Percentiles rank a stretch among this genome's conserved stretches.
Evolutionary conservation across 371 early-diverging fungal genomes (phyloP).

Genomic region (Smittium culicis): DNA sequence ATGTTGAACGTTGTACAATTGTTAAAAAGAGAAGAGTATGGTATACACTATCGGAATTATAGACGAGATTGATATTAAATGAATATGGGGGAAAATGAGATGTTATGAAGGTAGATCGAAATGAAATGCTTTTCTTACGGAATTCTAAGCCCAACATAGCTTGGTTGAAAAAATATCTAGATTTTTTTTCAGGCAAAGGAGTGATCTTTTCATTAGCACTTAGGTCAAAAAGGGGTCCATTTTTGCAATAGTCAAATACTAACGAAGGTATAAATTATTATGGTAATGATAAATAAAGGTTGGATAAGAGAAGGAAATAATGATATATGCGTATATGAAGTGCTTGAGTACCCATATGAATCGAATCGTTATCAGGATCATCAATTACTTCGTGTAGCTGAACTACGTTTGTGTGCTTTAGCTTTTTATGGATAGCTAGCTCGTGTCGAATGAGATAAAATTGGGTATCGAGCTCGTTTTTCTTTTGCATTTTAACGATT

Average conservation of each 20-base stretch:
- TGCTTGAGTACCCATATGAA: conserved; percentile 55
- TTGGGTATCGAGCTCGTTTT: conserved; percentile 37
- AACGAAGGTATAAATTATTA: no score
- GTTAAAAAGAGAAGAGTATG: no score
- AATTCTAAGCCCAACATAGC: conserved; percentile 91
- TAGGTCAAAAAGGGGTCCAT: conserved; percentile 26
- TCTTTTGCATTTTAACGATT: conserved; percentile 18
- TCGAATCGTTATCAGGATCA: conserved; percentile 60
- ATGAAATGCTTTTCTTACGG: conserved; percentile 18
- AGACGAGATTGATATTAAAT: no score
- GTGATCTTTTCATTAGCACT: conserved; percentile 10
- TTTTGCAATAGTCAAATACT: conserved; percentile 30
- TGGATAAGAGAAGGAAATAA: no score
- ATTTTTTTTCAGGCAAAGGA: conserved; percentile 27
- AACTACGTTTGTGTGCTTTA: conserved; percentile 77
- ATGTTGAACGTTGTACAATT: no score
- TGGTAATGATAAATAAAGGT: no score
- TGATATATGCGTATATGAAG: no score
- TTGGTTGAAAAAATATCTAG: conserved; percentile 57
- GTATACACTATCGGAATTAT: no score
- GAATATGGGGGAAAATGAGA: no score
- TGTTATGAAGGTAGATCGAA: no score
- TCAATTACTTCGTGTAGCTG: conserved; percentile 84
- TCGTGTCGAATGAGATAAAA: conserved; percentile 78
- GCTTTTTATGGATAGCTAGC: conserved; percentile 85